Evolutionary conservation across 495 filamentous ascomycete genomes (phyloP).

Genomic region (Aspergillus sparsus): DNA sequence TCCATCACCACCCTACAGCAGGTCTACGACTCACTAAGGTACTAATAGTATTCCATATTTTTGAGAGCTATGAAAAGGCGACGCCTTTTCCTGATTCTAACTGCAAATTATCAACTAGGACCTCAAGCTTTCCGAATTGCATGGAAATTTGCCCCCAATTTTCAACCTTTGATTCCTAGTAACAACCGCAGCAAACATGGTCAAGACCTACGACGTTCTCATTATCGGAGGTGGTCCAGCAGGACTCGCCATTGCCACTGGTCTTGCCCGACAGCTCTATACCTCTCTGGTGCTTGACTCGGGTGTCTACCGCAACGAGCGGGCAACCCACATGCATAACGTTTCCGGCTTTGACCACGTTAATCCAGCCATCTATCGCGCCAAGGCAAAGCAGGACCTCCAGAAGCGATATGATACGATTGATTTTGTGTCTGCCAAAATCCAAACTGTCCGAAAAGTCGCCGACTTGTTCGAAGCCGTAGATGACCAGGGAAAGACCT

Average conservation of each 20-base stretch:
- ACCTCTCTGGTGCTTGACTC: conserved; percentile 6
- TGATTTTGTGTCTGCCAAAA: neutral
- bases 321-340: conserved; percentile 7
- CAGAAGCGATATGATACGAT: neutral
- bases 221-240: conserved; percentile 17
- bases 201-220: conserved; percentile 12
- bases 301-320: conserved; percentile 9
- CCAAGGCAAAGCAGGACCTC: neutral
- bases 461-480: neutral
- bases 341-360: conserved; percentile 6
- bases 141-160: too few relatives aligned
- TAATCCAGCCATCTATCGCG: neutral
- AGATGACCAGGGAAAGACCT: neutral
- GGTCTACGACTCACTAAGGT: too few relatives aligned
- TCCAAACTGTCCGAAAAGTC: neutral
- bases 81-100: too few relatives aligned
- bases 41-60: too few relatives aligned
- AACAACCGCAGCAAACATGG: too few relatives aligned
- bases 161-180: too few relatives aligned
- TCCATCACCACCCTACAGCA: conserved; percentile 19
- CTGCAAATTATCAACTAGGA: too few relatives aligned
- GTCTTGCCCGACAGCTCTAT: neutral
- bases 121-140: too few relatives aligned
- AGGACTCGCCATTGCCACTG: conserved; percentile 2
- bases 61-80: too few relatives aligned